These are phyloP conservation scores for Magnolia changhungtana DNA, from an alignment of 164 flowering plant species.

Conservation along the genomic window DNA sequence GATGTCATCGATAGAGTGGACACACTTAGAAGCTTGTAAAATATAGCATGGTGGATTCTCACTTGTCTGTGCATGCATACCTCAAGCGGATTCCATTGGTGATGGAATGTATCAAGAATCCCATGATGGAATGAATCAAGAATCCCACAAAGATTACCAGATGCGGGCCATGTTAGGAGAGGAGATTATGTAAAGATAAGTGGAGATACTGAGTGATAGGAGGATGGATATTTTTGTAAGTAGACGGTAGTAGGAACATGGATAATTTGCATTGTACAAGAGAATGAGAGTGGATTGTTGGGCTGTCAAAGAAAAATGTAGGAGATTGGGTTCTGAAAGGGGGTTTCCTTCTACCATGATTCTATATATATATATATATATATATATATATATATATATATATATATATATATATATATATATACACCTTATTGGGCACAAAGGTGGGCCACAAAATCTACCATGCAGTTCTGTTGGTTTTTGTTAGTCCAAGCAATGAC, in stretches of 20 bases:
- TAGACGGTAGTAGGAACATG: background rate
- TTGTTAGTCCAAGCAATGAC: no score
- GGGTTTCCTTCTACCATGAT: background rate
- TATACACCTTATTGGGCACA: no score
- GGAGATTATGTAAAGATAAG: background rate
- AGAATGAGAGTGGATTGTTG: constrained; percentile 4
- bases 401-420: no score
- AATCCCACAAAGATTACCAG: background rate
- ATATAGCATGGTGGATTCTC: background rate
- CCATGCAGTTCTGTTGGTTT: no score
- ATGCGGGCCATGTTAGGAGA: background rate
- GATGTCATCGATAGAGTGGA: constrained; percentile 94
- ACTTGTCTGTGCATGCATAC: background rate
- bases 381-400: no score
- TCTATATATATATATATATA: no score
- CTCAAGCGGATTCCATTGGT: background rate
- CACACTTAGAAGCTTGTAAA: constrained; percentile 32
- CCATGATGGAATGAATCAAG: background rate
- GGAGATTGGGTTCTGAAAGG: background rate
- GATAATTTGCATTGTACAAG: background rate
- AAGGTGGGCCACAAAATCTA: no score
- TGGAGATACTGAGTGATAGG: background rate
- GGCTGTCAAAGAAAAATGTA: background rate
- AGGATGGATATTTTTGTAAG: constrained; percentile 3
- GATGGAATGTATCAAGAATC: background rate